phyloP scores from a whole-genome alignment of 352 stramenopile species.

The Phytopythium mirpurense region DNA sequence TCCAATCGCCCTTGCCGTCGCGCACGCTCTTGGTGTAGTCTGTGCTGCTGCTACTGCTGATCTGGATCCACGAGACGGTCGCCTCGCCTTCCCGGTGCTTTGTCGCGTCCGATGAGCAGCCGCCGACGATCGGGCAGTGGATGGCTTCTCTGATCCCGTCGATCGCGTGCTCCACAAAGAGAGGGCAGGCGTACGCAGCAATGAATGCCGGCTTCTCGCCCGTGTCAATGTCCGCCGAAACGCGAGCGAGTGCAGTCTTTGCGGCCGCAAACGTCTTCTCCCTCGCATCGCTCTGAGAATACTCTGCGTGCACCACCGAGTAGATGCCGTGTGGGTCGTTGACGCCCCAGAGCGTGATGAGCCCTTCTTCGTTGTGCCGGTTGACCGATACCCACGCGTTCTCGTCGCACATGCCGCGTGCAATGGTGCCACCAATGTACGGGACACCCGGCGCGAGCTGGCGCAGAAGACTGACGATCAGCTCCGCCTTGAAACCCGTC shows the following conservation, averaged over 20 bases:
- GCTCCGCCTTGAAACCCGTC: constrained; percentile 70
- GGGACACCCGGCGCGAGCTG: constrained; percentile 74
- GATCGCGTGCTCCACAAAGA: constrained; percentile 81
- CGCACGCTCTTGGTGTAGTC: constrained; percentile 77
- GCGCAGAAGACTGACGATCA: constrained; percentile 65
- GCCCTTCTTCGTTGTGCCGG: constrained; percentile 74
- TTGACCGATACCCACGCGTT: constrained; percentile 87
- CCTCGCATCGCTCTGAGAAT: constrained; percentile 71
- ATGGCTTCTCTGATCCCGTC: constrained; percentile 78
- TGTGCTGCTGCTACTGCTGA: constrained; percentile 77
- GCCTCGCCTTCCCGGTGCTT: constrained; percentile 64
- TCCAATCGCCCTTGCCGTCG: constrained; percentile 67
- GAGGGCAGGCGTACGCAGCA: constrained; percentile 68
- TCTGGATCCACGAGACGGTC: constrained; percentile 81
- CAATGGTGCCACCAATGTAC: constrained; percentile 83
- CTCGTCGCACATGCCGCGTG: constrained; percentile 81
- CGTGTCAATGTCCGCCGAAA: constrained; percentile 47
- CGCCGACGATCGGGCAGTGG: constrained; percentile 75
- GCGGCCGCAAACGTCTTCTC: constrained; percentile 74
- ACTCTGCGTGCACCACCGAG: constrained; percentile 73
- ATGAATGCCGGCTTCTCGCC: constrained; percentile 78
- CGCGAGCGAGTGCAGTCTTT: constrained; percentile 54
- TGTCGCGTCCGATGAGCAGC: constrained; percentile 75
- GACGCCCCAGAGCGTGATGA: constrained; percentile 82
- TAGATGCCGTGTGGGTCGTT: constrained; percentile 82